Percentiles rank a stretch among this genome's conserved stretches.
These are phyloP conservation scores for Teunomyces cretensis DNA, from an alignment of 805 yeast species.

Conservation along the genomic window DNA sequence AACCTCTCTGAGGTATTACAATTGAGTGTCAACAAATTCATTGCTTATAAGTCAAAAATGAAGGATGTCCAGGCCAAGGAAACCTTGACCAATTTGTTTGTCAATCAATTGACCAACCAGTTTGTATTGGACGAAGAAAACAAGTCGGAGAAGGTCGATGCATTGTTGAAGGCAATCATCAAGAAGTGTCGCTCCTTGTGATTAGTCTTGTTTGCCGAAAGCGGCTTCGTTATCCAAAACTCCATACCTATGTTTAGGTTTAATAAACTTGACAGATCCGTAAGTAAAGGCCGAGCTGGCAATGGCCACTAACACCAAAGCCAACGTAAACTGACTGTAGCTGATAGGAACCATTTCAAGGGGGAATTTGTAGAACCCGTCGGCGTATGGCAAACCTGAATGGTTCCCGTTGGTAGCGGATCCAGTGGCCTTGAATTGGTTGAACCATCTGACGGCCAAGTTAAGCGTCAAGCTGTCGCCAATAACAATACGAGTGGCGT, in stretches of 20 bases:
- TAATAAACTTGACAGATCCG: slow-evolving; percentile 10
- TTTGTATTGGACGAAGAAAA: slow-evolving; percentile 19
- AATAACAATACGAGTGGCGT: slow-evolving; percentile 60
- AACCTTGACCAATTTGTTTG: slow-evolving; percentile 29
- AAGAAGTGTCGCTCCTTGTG: slow-evolving; percentile 29
- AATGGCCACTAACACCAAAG: slow-evolving; percentile 21
- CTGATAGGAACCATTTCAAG: slow-evolving; percentile 27
- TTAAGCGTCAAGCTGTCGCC: slow-evolving; percentile 61
- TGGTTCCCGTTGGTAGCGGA: slow-evolving; percentile 8
- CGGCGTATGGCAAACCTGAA: slow-evolving; percentile 32
- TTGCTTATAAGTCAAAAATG: slow-evolving; percentile 55
- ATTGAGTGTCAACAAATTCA: slow-evolving; percentile 66
- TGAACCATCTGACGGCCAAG: slow-evolving; percentile 61
- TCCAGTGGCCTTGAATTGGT: slow-evolving; percentile 18
- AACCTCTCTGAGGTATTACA: slow-evolving; percentile 61
- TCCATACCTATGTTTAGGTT: slow-evolving; percentile 6
- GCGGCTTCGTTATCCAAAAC: slow-evolving; percentile 17
- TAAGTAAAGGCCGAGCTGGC: slow-evolving; percentile 20
- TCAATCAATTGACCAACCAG: slow-evolving; percentile 23
- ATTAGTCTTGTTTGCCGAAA: slow-evolving; percentile 16
- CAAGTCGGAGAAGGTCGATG: slow-evolving; percentile 24
- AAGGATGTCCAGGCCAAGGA: slow-evolving; percentile 27
- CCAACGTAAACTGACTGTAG: slow-evolving; percentile 13
- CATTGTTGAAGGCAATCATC: slow-evolving; percentile 39
- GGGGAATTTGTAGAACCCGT: slow-evolving; percentile 43